These are phyloP conservation scores for Myxozyma monticola DNA, from an alignment of 805 yeast species.

Conservation along the genomic window DNA sequence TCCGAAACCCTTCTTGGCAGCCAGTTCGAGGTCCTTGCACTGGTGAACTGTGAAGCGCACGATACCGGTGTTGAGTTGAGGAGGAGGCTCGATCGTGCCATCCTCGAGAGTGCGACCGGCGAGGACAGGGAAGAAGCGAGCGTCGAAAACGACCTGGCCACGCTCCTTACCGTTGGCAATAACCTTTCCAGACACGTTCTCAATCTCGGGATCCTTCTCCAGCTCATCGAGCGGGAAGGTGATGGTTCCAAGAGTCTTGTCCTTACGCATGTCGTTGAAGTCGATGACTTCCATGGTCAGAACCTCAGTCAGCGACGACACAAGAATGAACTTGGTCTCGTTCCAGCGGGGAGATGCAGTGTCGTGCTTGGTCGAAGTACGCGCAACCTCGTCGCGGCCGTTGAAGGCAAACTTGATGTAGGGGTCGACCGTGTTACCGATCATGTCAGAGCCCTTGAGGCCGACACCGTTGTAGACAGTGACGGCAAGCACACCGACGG, in stretches of 20 bases:
- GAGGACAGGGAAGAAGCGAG: slow-evolving; percentile 75
- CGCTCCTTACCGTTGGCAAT: slow-evolving; percentile 80
- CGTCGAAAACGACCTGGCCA: slow-evolving; percentile 70
- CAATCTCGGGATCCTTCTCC: slow-evolving; percentile 49
- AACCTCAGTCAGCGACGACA: slow-evolving; percentile 79
- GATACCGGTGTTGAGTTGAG: slow-evolving; percentile 93
- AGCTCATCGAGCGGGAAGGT: slow-evolving; percentile 71
- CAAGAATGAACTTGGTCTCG: slow-evolving; percentile 69
- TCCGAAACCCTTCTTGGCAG: slow-evolving; percentile 33
- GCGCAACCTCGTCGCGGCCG: slow-evolving; percentile 50
- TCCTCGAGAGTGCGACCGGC: slow-evolving; percentile 56
- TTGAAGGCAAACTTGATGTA: slow-evolving; percentile 65
- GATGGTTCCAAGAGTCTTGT: slow-evolving; percentile 74
- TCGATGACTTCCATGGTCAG: slow-evolving; percentile 70
- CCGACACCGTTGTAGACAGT: slow-evolving; percentile 65
- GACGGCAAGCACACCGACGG: slow-evolving; percentile 82
- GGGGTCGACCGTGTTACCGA: slow-evolving; percentile 87
- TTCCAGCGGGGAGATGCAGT: slow-evolving; percentile 80
- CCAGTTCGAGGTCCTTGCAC: slow-evolving; percentile 54
- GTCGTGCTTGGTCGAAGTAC: slow-evolving; percentile 66
- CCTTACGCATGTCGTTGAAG: slow-evolving; percentile 74
- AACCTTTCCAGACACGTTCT: slow-evolving; percentile 55
- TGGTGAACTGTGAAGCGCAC: slow-evolving; percentile 64
- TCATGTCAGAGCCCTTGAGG: slow-evolving; percentile 63
- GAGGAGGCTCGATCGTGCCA: slow-evolving; percentile 81